Conservation (phyloP, 164 flowering plant genomes). For the Warburgia ugandensis region DNA sequence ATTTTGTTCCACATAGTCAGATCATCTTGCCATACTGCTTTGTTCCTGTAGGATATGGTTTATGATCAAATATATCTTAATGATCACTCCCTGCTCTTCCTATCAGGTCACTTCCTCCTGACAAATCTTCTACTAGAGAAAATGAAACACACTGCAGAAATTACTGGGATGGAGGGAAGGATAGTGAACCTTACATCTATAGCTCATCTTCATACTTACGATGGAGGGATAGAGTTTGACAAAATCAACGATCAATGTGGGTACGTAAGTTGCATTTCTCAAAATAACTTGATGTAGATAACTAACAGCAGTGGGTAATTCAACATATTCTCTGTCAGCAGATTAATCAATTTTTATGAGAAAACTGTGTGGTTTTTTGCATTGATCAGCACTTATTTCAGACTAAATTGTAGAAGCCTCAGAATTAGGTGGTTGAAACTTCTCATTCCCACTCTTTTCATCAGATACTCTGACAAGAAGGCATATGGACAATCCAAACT, state of each 20-base stretch:
- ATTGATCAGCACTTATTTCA: neutral
- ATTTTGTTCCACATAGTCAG: no score
- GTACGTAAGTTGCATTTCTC: no score
- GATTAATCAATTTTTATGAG: no score
- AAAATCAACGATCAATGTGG: conserved; percentile 45
- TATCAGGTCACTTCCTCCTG: conserved; percentile 77
- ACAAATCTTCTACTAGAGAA: conserved; percentile 93
- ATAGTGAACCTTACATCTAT: conserved; percentile 84
- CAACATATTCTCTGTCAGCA: no score
- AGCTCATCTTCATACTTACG: conserved; percentile 61
- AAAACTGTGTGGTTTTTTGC: no score
- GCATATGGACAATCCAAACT: conserved; percentile 97
- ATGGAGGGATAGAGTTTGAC: conserved; percentile 58
- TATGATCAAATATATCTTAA: no score
- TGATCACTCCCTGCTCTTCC: neutral
- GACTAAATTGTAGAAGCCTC: neutral
- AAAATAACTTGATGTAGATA: no score
- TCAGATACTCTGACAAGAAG: conserved; percentile 73
- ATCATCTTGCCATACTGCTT: no score
- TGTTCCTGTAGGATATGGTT: no score
- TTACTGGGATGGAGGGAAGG: conserved; percentile 68
- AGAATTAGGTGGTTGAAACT: neutral
- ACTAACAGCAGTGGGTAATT: no score
- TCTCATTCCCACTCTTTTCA: neutral
- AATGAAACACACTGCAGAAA: conserved; percentile 72